phyloP scores from a whole-genome alignment of 352 stramenopile genomes.

The Phytophthora megakarya region DNA sequence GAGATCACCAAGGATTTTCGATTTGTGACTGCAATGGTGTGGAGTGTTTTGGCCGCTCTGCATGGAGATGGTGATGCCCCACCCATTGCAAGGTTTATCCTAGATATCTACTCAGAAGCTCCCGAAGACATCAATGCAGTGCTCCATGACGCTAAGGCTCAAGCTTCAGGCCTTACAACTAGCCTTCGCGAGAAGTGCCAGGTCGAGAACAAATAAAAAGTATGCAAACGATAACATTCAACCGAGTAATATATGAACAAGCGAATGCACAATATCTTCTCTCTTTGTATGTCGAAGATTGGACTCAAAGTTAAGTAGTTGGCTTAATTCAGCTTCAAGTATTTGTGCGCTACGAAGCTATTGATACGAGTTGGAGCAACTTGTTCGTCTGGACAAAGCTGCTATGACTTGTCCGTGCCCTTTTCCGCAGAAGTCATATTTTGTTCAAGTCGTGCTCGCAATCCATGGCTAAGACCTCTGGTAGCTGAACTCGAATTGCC shows the following conservation, averaged over 20 bases:
- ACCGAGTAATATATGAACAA: too few relatives aligned
- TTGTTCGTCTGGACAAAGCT: slow-evolving; percentile 5
- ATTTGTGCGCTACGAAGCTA: slow-evolving; percentile 2
- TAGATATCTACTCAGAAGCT: slow-evolving; percentile 41
- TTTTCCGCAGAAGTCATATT: slow-evolving; percentile 8
- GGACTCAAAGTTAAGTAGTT: slow-evolving; percentile 1
- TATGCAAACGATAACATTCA: neutral
- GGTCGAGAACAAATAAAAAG: slow-evolving; percentile 19
- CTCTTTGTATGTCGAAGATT: too few relatives aligned
- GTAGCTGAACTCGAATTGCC: neutral
- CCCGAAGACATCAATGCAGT: slow-evolving; percentile 38
- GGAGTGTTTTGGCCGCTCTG: slow-evolving; percentile 65
- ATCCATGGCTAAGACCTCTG: slow-evolving; percentile 10
- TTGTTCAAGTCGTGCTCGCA: slow-evolving; percentile 19
- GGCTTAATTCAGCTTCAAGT: slow-evolving; percentile 8
- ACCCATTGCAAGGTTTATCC: slow-evolving; percentile 38
- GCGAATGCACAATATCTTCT: neutral
- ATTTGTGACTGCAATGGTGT: slow-evolving; percentile 79
- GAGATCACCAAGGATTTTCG: slow-evolving; percentile 63
- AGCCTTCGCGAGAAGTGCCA: slow-evolving; percentile 51
- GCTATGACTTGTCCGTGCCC: slow-evolving; percentile 20
- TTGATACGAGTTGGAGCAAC: neutral
- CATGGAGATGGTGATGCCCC: slow-evolving; percentile 56
- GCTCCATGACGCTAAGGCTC: slow-evolving; percentile 35
- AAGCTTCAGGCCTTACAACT: slow-evolving; percentile 36